Conservation (phyloP, 1,284 basidiomycete species). For the Fistulina hepatica region DNA sequence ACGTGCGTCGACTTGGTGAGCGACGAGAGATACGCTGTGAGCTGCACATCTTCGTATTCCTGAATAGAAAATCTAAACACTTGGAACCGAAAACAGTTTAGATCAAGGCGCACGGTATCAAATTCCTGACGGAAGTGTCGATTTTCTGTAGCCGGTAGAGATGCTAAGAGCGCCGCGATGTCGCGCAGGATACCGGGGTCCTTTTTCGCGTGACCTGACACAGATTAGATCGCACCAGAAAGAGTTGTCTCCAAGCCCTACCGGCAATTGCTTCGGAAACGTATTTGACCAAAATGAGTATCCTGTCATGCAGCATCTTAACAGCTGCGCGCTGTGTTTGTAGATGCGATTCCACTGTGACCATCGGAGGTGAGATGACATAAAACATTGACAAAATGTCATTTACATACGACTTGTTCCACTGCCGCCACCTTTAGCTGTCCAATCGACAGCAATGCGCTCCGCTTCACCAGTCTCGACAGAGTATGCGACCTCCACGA, state of each 20-base stretch:
- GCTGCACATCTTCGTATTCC: conserved; percentile 94
- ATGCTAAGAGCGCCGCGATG: conserved; percentile 76
- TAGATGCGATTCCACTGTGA: conserved; percentile 76
- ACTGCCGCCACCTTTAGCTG: conserved; percentile 79
- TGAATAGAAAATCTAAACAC: conserved; percentile 24
- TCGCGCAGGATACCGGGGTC: conserved; percentile 80
- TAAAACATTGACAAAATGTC: background rate
- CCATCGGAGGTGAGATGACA: conserved; percentile 5
- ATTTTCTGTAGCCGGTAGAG: conserved; percentile 77
- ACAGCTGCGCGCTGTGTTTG: conserved; percentile 90
- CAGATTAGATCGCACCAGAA: background rate
- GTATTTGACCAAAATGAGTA: conserved; percentile 75
- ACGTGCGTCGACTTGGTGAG: conserved; percentile 82
- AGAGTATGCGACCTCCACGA: conserved; percentile 71
- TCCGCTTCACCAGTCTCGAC: conserved; percentile 99
- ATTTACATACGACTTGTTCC: conserved; percentile 60
- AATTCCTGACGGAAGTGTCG: conserved; percentile 76
- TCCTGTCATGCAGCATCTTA: conserved; percentile 90
- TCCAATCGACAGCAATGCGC: conserved; percentile 95
- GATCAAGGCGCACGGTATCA: conserved; percentile 48
- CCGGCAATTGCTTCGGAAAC: conserved; percentile 66
- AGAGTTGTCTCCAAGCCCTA: conserved; percentile 23
- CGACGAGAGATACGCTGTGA: conserved; percentile 81
- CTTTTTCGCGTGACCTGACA: conserved; percentile 48
- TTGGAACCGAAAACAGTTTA: conserved; percentile 5